Conservation (phyloP, 805 yeast species). For the Schwanniomyces occidentalis region DNA sequence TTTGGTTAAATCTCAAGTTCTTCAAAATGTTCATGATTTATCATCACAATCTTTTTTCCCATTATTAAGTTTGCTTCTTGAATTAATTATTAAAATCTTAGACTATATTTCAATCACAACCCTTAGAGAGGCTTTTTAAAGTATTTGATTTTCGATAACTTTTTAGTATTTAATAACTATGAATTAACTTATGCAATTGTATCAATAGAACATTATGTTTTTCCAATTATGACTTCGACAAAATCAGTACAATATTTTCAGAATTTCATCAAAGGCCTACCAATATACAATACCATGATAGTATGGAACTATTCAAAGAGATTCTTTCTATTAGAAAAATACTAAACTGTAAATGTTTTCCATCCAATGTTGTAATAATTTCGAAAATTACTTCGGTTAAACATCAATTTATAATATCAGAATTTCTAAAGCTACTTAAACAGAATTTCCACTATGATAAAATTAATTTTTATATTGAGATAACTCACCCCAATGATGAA, state of each 20-base stretch:
- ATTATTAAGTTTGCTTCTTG: no score
- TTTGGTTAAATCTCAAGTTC: no score
- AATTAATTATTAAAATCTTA: no score
- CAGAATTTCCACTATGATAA: slow-evolving; percentile 1
- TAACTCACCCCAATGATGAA: neutral
- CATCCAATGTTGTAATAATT: neutral
- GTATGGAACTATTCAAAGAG: neutral
- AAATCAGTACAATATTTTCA: neutral
- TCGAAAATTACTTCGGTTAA: neutral
- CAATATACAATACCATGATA: no score
- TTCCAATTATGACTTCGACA: neutral
- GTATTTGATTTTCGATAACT: neutral
- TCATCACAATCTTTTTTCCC: no score
- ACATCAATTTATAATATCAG: slow-evolving; percentile 1
- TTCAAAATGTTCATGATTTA: no score
- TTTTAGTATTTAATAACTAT: neutral
- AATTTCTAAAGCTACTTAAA: slow-evolving; percentile 1
- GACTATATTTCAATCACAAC: no score
- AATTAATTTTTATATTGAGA: slow-evolving; percentile 1
- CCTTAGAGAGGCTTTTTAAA: neutral
- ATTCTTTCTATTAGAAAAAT: neutral
- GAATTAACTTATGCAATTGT: slow-evolving; percentile 2
- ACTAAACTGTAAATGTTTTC: neutral
- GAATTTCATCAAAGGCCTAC: no score
- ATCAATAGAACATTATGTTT: slow-evolving; percentile 1